Base-by-base conservation (phyloP, 176 grass and related monocot species). In the Tillandsia leiboldiana region DNA sequence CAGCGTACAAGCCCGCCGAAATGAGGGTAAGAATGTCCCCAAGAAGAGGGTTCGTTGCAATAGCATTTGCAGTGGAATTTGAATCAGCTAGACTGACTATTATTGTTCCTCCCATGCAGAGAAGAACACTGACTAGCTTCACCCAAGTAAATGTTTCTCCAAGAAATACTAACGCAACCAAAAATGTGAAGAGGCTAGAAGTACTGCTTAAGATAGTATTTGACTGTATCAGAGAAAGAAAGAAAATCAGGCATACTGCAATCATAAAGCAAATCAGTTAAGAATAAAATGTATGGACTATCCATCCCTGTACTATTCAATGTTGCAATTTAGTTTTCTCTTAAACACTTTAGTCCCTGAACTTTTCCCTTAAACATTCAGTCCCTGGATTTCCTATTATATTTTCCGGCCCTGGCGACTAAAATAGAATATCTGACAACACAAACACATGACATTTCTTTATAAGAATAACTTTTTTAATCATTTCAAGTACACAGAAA, bases 191-290 rank as follows among this genome's bases (percentile, higher is more conserved):
- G 74, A 99, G 94, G 51, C 89, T 99, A 50, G 94, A 99, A 1
- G 82, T 87, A 82, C 89, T 99, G 75, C 94, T 93, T 68, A 99
- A 78, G 67, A 99, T 99, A 10, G 94, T 99, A 74, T 99, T 99
- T 70, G 94, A 99, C 94, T 99, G 82, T 69, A 87, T 65, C 51
- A 66, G 79, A 15, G 57, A 61, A 15, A 61, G 17, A 61, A 61
- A 2, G 17, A 61, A n/a, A 7, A 61, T 61, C 12, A 61, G 17
- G 56, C 48, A 47, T 9, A 49, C 2, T 67, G 64, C 5, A 33
- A 29, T 65, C 15, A 48, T 13, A 3, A 14, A 47, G 64, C 9
- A 6, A 24, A 24, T 22, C 2, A 11, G 58, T 2, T 22, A 63
- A 63, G 18, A 63, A 63, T 9, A 63, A 63, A 63, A 24, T 63